Conservation (phyloP, 2,329 filamentous ascomycete genomes). For the Thelonectria rubi region DNA sequence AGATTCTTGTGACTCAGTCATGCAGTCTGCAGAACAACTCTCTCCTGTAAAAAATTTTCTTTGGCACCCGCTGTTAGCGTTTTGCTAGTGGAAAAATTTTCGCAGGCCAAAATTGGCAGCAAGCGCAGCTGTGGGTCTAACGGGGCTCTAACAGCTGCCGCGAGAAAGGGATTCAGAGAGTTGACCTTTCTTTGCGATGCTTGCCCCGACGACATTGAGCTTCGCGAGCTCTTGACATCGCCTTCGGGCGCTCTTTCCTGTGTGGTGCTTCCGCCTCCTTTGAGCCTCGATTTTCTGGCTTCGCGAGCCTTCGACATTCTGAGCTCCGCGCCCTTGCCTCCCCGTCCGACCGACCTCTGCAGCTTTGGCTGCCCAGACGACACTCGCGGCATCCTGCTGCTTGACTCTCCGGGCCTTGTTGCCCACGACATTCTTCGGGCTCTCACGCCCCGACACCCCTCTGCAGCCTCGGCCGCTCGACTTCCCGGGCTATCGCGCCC, state of each 20-base stretch:
- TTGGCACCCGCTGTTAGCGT: slow-evolving; percentile 6
- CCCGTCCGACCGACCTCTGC: slow-evolving; percentile 27
- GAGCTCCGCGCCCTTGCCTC: slow-evolving; percentile 20
- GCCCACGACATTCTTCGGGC: neutral
- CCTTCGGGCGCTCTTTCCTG: slow-evolving; percentile 16
- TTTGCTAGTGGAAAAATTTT: neutral
- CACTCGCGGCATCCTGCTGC: slow-evolving; percentile 13
- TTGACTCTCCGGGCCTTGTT: slow-evolving; percentile 7
- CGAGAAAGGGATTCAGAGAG: slow-evolving; percentile 25
- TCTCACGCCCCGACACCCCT: neutral
- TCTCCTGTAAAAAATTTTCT: slow-evolving; percentile 2
- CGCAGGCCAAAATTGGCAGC: neutral
- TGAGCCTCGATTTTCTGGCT: slow-evolving; percentile 15
- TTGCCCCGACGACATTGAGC: slow-evolving; percentile 11
- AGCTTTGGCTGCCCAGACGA: slow-evolving; percentile 23
- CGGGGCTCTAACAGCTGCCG: slow-evolving; percentile 18
- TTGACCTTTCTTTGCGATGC: slow-evolving; percentile 21
- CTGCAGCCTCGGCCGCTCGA: neutral
- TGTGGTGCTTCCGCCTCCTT: slow-evolving; percentile 16
- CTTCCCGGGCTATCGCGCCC: neutral
- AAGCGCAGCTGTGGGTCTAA: slow-evolving; percentile 14
- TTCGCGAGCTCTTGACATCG: slow-evolving; percentile 26
- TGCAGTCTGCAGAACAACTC: slow-evolving; percentile 5
- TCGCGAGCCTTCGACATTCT: slow-evolving; percentile 21
- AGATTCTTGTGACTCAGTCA: neutral